A percentile compares a stretch with the other conserved stretches of the same genome.
Conservation (phyloP, 164 flowering plant genomes). For the Kalanchoe fedtschenkoi region DNA sequence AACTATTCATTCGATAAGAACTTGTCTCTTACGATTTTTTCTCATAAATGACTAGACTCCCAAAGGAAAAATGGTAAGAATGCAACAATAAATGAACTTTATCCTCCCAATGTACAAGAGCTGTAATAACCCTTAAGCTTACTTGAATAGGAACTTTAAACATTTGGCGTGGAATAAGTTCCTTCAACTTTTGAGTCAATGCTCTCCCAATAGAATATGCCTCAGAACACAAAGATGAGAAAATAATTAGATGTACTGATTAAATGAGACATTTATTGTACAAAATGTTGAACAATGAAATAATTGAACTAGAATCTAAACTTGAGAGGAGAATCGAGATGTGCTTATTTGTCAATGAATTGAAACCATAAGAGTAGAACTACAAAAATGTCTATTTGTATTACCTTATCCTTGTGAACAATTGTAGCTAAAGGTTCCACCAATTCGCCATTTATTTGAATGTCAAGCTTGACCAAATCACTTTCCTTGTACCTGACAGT, state of each 20-base stretch:
- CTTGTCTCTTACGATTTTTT: neutral
- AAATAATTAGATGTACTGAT: neutral
- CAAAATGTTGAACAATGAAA: neutral
- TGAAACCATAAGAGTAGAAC: neutral
- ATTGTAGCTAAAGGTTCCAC: slow-evolving; percentile 93
- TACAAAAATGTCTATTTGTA: neutral
- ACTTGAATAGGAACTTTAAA: slow-evolving; percentile 98
- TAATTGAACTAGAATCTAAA: neutral
- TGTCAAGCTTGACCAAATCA: slow-evolving; percentile 83
- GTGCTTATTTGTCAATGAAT: neutral
- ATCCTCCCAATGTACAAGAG: neutral
- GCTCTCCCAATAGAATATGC: slow-evolving; percentile 91
- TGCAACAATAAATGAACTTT: neutral
- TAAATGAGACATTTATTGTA: neutral
- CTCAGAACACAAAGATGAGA: slow-evolving; percentile 22
- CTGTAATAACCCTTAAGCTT: slow-evolving; percentile 13
- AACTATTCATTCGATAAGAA: neutral
- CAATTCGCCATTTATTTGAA: slow-evolving; percentile 72
- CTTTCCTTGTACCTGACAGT: slow-evolving; percentile 72
- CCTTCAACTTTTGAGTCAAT: slow-evolving; percentile 85
- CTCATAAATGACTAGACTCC: neutral
- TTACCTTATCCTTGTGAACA: slow-evolving; percentile 93
- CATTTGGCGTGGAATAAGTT: slow-evolving; percentile 97
- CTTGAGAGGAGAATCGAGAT: neutral
- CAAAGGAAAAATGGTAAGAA: neutral